phyloP scores from a whole-genome alignment of 768 basidiomycete genomes.

The Galerina marginata region DNA sequence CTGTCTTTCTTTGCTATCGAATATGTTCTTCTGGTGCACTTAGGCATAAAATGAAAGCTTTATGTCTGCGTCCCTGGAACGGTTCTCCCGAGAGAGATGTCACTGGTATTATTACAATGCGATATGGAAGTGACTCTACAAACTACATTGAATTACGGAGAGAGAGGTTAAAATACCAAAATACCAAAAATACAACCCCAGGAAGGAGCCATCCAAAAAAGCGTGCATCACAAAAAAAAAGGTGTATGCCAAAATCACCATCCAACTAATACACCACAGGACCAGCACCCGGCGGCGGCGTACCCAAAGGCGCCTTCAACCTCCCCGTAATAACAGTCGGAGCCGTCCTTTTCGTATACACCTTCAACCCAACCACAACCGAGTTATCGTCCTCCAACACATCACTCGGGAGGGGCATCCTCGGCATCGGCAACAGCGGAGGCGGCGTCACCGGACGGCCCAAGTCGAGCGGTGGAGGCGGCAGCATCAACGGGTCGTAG shows the following conservation, averaged over 20 bases:
- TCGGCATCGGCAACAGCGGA: background rate
- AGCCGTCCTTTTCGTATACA: conserved; percentile 29
- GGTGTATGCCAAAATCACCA: no score
- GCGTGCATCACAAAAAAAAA: no score
- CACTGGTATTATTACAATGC: no score
- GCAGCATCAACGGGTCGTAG: background rate
- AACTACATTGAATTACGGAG: no score
- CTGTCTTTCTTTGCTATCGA: no score
- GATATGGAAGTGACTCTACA: no score
- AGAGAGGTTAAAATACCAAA: no score
- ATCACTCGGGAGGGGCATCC: conserved; percentile 14
- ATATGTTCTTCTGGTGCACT: no score
- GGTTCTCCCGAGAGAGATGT: no score
- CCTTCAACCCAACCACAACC: conserved; percentile 31
- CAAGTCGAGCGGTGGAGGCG: conserved; percentile 16
- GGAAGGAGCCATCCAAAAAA: background rate
- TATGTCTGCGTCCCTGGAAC: no score
- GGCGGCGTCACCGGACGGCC: conserved; percentile 13
- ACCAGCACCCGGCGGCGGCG: background rate
- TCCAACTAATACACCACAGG: background rate
- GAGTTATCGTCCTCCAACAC: conserved; percentile 32
- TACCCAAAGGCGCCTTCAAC: conserved; percentile 15
- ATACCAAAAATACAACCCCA: no score
- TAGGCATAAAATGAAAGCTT: no score
- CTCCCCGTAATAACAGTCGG: conserved; percentile 30